Percentiles rank a stretch among this genome's conserved stretches.
Evolutionary conservation across 768 basidiomycete species (phyloP).

Genomic region (Tulasnella sp.): DNA sequence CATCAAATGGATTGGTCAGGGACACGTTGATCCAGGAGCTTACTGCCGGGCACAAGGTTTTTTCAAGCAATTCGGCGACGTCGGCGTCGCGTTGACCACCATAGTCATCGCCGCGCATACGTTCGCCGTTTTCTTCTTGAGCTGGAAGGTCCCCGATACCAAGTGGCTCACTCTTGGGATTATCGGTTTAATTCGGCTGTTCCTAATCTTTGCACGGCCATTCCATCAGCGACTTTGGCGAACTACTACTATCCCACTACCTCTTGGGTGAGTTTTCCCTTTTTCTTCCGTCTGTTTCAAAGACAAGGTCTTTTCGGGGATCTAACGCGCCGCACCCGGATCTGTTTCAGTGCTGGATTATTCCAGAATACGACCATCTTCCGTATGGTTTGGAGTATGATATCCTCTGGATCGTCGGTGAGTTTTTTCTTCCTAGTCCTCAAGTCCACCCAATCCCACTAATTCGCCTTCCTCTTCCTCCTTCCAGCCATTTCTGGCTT

Average conservation of each 20-base stretch:
- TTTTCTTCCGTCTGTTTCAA: too few relatives aligned
- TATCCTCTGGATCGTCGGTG: slow-evolving; percentile 50
- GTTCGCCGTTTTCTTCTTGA: slow-evolving; percentile 42
- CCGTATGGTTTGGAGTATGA: slow-evolving; percentile 50
- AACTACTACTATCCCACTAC: neutral
- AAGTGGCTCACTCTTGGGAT: slow-evolving; percentile 40
- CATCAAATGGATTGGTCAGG: slow-evolving; percentile 40
- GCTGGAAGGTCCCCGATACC: slow-evolving; percentile 37
- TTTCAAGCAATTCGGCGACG: slow-evolving; percentile 44
- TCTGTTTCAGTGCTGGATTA: slow-evolving; percentile 51
- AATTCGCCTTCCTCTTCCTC: too few relatives aligned
- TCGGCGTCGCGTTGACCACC: slow-evolving; percentile 42
- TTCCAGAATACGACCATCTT: slow-evolving; percentile 39
- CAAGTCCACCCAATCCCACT: too few relatives aligned
- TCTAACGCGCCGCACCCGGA: neutral
- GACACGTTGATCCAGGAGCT: slow-evolving; percentile 37
- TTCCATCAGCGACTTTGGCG: neutral
- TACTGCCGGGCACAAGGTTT: slow-evolving; percentile 43
- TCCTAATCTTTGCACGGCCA: slow-evolving; percentile 37
- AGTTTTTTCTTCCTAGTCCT: neutral
- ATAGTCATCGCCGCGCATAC: slow-evolving; percentile 45
- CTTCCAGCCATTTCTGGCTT: slow-evolving; percentile 41
- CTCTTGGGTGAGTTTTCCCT: neutral
- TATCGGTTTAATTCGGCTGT: slow-evolving; percentile 42
- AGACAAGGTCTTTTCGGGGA: neutral